Evolutionary conservation across 148 eudicot species (phyloP), one percentile per base, ranked within the genome.

Genomic region (Camellia japonica): DNA sequence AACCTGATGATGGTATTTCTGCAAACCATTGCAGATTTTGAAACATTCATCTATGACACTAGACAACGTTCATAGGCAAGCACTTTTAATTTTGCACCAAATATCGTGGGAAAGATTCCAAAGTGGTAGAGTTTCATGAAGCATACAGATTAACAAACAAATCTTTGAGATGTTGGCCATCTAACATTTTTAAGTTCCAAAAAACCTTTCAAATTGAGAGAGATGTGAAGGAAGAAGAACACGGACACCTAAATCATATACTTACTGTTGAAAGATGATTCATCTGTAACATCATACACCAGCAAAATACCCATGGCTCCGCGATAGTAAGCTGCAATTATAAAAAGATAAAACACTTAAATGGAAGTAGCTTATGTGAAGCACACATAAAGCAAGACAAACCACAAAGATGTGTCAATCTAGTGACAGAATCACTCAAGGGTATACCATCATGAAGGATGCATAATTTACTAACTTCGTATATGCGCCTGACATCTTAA

Each of bases 271-370:
- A 93, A 93, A 73, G 97, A 93, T 75, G 97, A 91, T 78, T 93
- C 97, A 64, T 93, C 94, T 20, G 97, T 93, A 79, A 93, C 97
- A 79, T 93, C 97, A 42, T 93, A 93, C 73, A 93, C 97, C 87
- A 93, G 83, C 85, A 93, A 85, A 80, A 93, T 93, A 46, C 97
- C 97, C 97, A 93, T 93, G 71, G 97, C 97, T 84, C 97, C 97
- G 43, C 97, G 94, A 73, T 93, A 93, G 82, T 93, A 93, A 73
- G 97, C 97, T 93, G 90, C 76, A 84, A 82, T 15, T 13, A 41
- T 13, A 52, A 52, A 52, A 11, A 20, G 15, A 13, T 54, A 77
- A 46, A 15, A 10, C 2, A 38, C 14, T 15, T 4, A 56, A 61
- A 54, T 19, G 47, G 74, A 55, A 78, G 46, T 41, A 68, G 10